These are phyloP conservation scores for Passiflora organensis DNA, from an alignment of 345 rosid species.

Conservation along the genomic window DNA sequence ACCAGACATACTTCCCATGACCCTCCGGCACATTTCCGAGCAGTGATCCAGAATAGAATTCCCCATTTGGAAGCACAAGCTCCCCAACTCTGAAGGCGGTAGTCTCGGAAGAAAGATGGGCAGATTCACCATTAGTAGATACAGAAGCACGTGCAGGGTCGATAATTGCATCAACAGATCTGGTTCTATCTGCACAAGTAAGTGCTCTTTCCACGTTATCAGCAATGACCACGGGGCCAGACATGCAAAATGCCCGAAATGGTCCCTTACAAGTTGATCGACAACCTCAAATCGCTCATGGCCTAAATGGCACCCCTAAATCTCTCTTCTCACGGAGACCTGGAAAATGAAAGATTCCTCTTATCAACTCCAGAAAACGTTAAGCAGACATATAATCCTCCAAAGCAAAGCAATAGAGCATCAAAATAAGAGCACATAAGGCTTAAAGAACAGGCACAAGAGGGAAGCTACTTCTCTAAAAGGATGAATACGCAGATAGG, in stretches of 20 bases:
- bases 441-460: too few relatives aligned
- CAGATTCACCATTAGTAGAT: constrained; percentile 47
- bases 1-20: constrained; percentile 80
- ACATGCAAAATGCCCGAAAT: constrained; percentile 78
- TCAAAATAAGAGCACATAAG: too few relatives aligned
- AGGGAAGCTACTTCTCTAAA: too few relatives aligned
- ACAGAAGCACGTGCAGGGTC: constrained; percentile 35
- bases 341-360: too few relatives aligned
- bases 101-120: constrained; percentile 43
- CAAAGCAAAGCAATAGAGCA: neutral
- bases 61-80: constrained; percentile 57
- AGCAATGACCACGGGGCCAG: constrained; percentile 57
- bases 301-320: too few relatives aligned
- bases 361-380: too few relatives aligned
- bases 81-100: constrained; percentile 61
- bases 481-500: too few relatives aligned
- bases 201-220: constrained; percentile 43
- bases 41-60: constrained; percentile 69
- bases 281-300: constrained; percentile 16
- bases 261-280: constrained; percentile 22
- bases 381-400: too few relatives aligned
- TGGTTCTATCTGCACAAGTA: constrained; percentile 62
- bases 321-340: too few relatives aligned
- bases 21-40: constrained; percentile 78
- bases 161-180: constrained; percentile 52